Base-by-base conservation (phyloP, 2,329 filamentous ascomycete genomes). In the Aspergillus melleus region DNA sequence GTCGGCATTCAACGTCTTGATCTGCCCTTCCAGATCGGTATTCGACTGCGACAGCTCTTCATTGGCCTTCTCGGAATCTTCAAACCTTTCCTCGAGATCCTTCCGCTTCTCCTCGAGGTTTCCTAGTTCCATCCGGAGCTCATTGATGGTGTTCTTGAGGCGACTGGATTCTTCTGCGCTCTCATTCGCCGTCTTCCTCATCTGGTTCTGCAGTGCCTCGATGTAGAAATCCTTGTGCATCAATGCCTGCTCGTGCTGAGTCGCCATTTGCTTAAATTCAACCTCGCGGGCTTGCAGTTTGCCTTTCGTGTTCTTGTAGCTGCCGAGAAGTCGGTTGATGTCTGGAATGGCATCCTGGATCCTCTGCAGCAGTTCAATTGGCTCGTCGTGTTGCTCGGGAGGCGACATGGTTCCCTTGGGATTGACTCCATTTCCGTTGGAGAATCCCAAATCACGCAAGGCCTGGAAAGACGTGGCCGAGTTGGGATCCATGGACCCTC, bases 191-290 rank as follows among this genome's bases (percentile, higher is more conserved):
- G 81, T 74, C 50, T 77, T 79, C 49, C 79, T 76, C 66, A 84
- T 76, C 65, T 83, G 81, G 24, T 78, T 76, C 57, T 81, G 81
- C 61, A 85, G 65, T 14, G 79, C 76, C 61, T 81, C 78, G 57
- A 86, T 83, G 63, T 85, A 81, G 54, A 76, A 79, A 52, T 85
- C 82, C 66, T 84, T 84, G 55, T 77, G 77, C 70, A 80, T 79
- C 39, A 84, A 68, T 30, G 77, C 78, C 61, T 84, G 80, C 52
- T 82, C 77, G 61, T 84, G 80, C 60, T 83, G 80, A 47, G 72
- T 72, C 60, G 80, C 76, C 20, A 80, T 74, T 59, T 83, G 77
- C 56, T 79, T 81, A 61, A 82, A 78, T 53, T 82, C 74, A 30
- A 80, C 78, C 61, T 84, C 82, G 16, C 81, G 77, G 32, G 77